Base-by-base conservation (phyloP, 1,284 basidiomycete genomes). In the Cystobasidium sp. region DNA sequence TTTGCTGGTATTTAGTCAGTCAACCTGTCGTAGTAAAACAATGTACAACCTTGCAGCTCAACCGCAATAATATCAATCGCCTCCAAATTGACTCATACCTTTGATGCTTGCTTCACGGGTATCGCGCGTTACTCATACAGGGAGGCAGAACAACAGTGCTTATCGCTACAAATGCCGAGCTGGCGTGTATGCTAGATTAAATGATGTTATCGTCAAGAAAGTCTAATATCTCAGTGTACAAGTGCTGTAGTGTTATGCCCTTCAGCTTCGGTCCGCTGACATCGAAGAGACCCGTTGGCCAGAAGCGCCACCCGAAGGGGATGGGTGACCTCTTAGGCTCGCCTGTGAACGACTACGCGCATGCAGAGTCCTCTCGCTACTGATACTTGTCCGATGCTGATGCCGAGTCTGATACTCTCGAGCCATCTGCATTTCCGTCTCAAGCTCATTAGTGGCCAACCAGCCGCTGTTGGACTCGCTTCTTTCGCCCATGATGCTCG, bases 381-480 rank as follows among this genome's bases (percentile, higher is more conserved):
- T 59, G 12, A 63, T 39, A 31, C 44, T 47, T 18, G 49, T 20
- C 20, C 51, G 64, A 18, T 53, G 64, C 37, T 51, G 47, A 7
- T 71, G 56, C 22, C 53, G 41, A 5, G 58, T n/a, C 31, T 62
- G 49, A 52, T 73, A 73, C 10, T 66, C 62, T 22, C 63, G 16
- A 12, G 70, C 70, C 44, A 73, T 61, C 44, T 73, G 70, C 62
- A 73, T 73, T 44, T 73, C 70, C 41, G 63, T 61, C 44, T 73
- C 70, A 39, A 62, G 52, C 14, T 58, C 70, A 22, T 39, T 24
- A 20, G 52, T 58, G 31, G 43, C 70, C 18, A 73, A 46, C 70
- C 70, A 65, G 22, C 63, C 41, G 6, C 46, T 24, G 22, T 44
- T 59, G 1, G 70, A 68, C 12, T 37, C 66, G 39, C 39, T 66